Percentiles rank a stretch among this genome's conserved stretches.
Conservation (phyloP, 2,329 filamentous ascomycete genomes). For the Colletotrichum orchidophilum region DNA sequence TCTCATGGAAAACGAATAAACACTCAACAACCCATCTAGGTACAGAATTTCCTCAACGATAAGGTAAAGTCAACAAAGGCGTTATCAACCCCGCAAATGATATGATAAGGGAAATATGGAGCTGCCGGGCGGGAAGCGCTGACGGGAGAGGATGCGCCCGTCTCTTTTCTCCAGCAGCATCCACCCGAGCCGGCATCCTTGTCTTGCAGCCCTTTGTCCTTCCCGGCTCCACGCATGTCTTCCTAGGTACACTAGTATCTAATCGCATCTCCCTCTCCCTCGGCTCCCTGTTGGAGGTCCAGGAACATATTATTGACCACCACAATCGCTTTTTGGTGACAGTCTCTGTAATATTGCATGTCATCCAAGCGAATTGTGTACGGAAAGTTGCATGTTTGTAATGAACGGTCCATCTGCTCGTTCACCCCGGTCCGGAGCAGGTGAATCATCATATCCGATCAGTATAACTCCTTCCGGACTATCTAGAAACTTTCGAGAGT, state of each 20-base stretch:
- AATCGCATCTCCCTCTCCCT: neutral
- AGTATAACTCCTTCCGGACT: no score
- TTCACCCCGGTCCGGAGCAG: neutral
- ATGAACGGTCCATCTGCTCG: neutral
- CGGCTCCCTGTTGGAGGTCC: neutral
- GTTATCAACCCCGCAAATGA: neutral
- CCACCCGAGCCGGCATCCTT: neutral
- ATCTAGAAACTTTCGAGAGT: no score
- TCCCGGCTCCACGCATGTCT: neutral
- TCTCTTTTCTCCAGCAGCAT: neutral
- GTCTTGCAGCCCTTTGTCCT: neutral
- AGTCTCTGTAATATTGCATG: neutral
- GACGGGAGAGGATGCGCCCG: neutral
- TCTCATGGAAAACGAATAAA: no score
- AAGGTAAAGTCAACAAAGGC: neutral
- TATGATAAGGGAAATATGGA: neutral
- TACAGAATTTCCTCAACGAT: neutral
- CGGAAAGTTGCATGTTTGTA: neutral
- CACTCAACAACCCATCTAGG: neutral
- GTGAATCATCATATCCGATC: no score
- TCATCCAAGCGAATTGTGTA: neutral
- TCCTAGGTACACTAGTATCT: neutral
- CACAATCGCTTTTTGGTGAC: neutral
- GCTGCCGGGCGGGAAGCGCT: no score
- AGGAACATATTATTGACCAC: neutral